Evolutionary conservation across 805 yeast genomes (phyloP).

Genomic region (Kodamaea nitidulidarum): DNA sequence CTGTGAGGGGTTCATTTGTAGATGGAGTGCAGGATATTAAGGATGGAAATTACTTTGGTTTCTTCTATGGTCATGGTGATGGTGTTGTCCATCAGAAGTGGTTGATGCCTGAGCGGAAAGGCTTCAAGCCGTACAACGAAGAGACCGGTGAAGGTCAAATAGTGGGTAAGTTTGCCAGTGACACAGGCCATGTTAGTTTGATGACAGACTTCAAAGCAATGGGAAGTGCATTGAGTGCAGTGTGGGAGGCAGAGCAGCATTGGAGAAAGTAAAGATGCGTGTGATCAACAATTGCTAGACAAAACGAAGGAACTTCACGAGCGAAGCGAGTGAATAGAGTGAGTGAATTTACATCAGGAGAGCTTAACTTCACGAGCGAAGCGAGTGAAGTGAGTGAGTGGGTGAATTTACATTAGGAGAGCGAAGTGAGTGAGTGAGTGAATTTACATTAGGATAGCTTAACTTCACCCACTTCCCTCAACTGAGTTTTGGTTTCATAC

Average conservation of each 20-base stretch:
- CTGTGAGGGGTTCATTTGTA: slow-evolving; percentile 77
- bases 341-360: no score
- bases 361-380: no score
- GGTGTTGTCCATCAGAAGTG: slow-evolving; percentile 85
- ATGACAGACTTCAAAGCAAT: slow-evolving; percentile 70
- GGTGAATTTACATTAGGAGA: no score
- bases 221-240: slow-evolving; percentile 65
- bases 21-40: slow-evolving; percentile 56
- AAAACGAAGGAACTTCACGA: no score
- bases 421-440: no score
- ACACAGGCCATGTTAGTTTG: slow-evolving; percentile 73
- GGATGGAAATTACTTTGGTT: slow-evolving; percentile 69
- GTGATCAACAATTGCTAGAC: no score
- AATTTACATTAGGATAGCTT: no score
- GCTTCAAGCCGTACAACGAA: slow-evolving; percentile 43
- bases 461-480: no score
- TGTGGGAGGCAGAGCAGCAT: slow-evolving; percentile 53
- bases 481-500: no score
- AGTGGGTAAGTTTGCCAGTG: slow-evolving; percentile 61
- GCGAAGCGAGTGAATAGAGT: no score
- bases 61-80: slow-evolving; percentile 86
- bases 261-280: slow-evolving; percentile 23
- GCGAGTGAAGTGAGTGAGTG: no score
- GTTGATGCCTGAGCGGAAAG: slow-evolving; percentile 73
- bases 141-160: slow-evolving; percentile 44